Evolutionary conservation across 2,329 filamentous ascomycete species (phyloP).

Genomic region (Aspergillus felis): DNA sequence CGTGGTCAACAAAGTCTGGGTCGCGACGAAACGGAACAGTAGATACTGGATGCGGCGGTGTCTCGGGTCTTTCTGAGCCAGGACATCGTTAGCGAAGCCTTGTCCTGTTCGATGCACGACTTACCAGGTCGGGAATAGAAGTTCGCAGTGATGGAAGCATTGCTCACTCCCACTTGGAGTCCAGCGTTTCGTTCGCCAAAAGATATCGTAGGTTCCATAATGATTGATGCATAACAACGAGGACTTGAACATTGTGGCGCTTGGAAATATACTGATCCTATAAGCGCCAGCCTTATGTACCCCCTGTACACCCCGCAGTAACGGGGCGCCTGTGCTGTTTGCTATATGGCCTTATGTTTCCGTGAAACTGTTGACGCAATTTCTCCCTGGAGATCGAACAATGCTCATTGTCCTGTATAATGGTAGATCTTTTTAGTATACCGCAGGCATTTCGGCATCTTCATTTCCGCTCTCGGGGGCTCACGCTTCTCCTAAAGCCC

Average conservation of each 20-base stretch:
- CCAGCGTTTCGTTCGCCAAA: background rate
- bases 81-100: background rate
- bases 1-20: constrained; percentile 18
- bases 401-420: too few species aligned
- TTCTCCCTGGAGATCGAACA: too few species aligned
- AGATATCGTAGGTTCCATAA: background rate
- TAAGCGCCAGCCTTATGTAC: too few species aligned
- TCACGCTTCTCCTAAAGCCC: background rate
- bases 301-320: too few species aligned
- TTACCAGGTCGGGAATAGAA: background rate
- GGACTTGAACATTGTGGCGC: too few species aligned
- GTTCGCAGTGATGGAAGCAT: background rate
- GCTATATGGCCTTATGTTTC: too few species aligned
- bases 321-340: too few species aligned
- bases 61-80: constrained; percentile 4
- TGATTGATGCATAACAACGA: background rate
- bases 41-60: constrained; percentile 11
- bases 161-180: background rate
- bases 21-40: constrained; percentile 18
- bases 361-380: too few species aligned
- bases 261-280: too few species aligned
- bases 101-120: background rate
- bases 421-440: background rate
- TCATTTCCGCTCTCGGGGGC: background rate
- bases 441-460: background rate